phyloP scores from a whole-genome alignment of 805 yeast species.

The Dipodascus albidus region DNA sequence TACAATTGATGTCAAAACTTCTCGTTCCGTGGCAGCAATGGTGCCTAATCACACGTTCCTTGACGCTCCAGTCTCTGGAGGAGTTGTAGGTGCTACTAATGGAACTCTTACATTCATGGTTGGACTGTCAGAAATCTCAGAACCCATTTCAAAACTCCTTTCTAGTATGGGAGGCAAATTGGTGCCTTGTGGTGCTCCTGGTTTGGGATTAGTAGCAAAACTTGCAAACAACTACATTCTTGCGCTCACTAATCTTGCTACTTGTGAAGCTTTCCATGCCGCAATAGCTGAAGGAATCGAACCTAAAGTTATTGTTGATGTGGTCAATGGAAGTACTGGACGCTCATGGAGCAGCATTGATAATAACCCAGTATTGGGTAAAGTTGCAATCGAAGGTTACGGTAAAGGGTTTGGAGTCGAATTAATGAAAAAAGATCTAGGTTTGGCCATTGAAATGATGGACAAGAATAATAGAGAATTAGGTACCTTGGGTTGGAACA shows the following conservation, averaged over 20 bases:
- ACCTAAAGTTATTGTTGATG: conserved; percentile 34
- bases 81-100: conserved; percentile 41
- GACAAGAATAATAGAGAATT: neutral
- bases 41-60: conserved; percentile 31
- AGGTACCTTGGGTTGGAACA: neutral
- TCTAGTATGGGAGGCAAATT: conserved; percentile 37
- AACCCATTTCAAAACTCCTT: conserved; percentile 18
- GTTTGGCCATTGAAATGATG: conserved; percentile 19
- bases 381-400: conserved; percentile 37
- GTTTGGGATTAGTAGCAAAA: conserved; percentile 44
- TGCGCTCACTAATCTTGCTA: conserved; percentile 43
- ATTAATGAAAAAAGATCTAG: conserved; percentile 31
- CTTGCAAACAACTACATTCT: conserved; percentile 41
- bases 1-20: conserved; percentile 40
- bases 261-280: conserved; percentile 42
- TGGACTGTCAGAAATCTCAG: conserved; percentile 26
- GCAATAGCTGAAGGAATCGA: conserved; percentile 40
- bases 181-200: conserved; percentile 41
- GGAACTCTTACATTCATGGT: conserved; percentile 44
- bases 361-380: conserved; percentile 37
- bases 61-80: conserved; percentile 48
- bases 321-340: conserved; percentile 42
- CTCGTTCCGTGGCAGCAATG: conserved; percentile 29
- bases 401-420: conserved; percentile 34
- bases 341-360: conserved; percentile 44